Evolutionary conservation across 345 rosid species (phyloP).

Genomic region (Adansonia digitata): DNA sequence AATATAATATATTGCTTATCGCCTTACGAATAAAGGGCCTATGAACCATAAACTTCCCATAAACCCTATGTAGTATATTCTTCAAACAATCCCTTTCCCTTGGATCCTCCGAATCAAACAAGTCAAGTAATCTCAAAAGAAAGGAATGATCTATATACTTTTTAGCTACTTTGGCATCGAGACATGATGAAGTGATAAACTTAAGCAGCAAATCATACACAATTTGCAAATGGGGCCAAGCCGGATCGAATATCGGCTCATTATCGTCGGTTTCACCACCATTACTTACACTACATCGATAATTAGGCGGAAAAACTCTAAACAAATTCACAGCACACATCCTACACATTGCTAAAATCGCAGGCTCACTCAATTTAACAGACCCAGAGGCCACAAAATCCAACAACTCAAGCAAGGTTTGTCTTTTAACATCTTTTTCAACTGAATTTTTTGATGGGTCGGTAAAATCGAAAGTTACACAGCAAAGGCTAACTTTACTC

Average conservation of each 20-base stretch:
- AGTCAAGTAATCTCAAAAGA: conserved; percentile 69
- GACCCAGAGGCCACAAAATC: conserved; percentile 68
- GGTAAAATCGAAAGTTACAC: conserved; percentile 75
- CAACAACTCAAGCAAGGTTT: conserved; percentile 66
- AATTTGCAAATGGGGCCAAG: conserved; percentile 88
- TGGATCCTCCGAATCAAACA: conserved; percentile 80
- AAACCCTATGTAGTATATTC: conserved; percentile 62
- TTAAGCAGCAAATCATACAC: conserved; percentile 76
- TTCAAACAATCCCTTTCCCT: conserved; percentile 83
- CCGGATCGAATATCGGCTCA: conserved; percentile 74
- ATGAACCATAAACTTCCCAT: conserved; percentile 89
- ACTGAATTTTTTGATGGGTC: conserved; percentile 58
- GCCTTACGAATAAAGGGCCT: conserved; percentile 79
- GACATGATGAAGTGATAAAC: conserved; percentile 63
- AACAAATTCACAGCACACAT: conserved; percentile 85
- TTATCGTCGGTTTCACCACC: conserved; percentile 61
- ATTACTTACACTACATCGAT: conserved; percentile 29
- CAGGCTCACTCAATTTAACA: conserved; percentile 65
- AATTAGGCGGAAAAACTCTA: conserved; percentile 68
- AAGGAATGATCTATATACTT: conserved; percentile 79
- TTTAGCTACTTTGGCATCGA: conserved; percentile 71
- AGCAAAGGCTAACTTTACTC: conserved; percentile 87
- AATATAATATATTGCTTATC: conserved; percentile 62
- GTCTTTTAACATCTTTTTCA: conserved; percentile 80
- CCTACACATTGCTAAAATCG: conserved; percentile 71